phyloP scores from a whole-genome alignment of 768 basidiomycete species.

The Boletus vermiculosoides region DNA sequence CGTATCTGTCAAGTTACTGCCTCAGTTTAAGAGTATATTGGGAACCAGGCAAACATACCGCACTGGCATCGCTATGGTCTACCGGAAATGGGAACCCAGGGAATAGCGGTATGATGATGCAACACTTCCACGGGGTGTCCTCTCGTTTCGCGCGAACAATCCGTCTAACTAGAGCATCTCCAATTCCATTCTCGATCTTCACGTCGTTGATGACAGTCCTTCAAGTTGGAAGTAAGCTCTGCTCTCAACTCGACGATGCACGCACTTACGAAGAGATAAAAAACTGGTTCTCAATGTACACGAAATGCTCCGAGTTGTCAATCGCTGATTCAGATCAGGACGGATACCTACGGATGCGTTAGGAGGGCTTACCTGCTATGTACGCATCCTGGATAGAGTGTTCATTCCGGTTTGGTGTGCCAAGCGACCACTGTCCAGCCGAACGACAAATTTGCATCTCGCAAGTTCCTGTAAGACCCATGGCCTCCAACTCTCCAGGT shows the following conservation, averaged over 20 bases:
- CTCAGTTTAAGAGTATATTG: not conserved
- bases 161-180: constrained; percentile 88
- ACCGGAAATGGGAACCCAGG: constrained; percentile 94
- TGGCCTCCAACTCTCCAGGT: constrained; percentile 67
- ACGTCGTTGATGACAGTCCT: constrained; percentile 85
- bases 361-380: constrained; percentile 60
- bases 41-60: constrained; percentile 49
- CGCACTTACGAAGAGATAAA: constrained; percentile 79
- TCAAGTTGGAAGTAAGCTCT: constrained; percentile 1
- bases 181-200: constrained; percentile 88
- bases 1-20: constrained; percentile 57
- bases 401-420: constrained; percentile 80
- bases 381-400: constrained; percentile 95
- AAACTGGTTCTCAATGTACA: constrained; percentile 97
- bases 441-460: constrained; percentile 97
- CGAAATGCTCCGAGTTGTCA: constrained; percentile 91
- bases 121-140: constrained; percentile 84
- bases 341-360: not conserved
- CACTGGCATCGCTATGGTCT: constrained; percentile 89
- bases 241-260: not conserved
- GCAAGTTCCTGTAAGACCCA: constrained; percentile 92
- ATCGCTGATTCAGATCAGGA: constrained; percentile 56
- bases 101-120: constrained; percentile 86
- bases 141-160: constrained; percentile 87
- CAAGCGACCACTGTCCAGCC: constrained; percentile 95